phyloP scores from a whole-genome alignment of 1,284 basidiomycete species.

The Cronartium quercuum region DNA sequence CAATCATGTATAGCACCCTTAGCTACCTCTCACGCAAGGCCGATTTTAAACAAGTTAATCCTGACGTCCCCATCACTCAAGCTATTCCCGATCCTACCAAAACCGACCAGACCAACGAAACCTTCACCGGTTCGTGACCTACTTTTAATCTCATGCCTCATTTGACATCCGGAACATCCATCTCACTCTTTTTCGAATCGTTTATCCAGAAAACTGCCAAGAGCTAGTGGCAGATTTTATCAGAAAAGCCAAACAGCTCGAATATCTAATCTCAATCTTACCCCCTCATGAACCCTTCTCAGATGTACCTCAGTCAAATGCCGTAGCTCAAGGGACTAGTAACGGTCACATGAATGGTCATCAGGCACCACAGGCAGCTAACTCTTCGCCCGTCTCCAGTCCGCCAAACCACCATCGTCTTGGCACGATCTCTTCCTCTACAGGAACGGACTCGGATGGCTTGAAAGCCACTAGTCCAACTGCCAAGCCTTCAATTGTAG shows the following conservation, averaged over 20 bases:
- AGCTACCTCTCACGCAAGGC: slow-evolving; percentile 34
- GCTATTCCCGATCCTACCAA: slow-evolving; percentile 18
- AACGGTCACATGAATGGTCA: not conserved
- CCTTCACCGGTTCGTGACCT: not conserved
- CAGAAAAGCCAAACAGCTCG: slow-evolving; percentile 32
- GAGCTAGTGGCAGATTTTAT: slow-evolving; percentile 29
- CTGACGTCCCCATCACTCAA: slow-evolving; percentile 34
- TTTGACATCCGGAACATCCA: not conserved
- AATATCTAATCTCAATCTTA: slow-evolving; percentile 32
- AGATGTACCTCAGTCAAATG: not conserved
- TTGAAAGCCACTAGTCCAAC: not conserved
- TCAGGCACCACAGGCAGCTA: not conserved
- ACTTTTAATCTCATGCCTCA: not conserved
- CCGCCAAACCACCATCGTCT: not conserved
- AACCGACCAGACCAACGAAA: not conserved
- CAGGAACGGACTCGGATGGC: not conserved
- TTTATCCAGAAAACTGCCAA: slow-evolving; percentile 23
- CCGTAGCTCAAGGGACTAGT: not conserved
- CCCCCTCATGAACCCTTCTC: slow-evolving; percentile 11
- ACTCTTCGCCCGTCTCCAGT: not conserved
- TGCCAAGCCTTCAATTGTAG: not conserved
- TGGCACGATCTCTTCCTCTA: not conserved
- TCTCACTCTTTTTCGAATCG: not conserved
- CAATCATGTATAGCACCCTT: slow-evolving; percentile 37
- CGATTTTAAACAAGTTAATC: slow-evolving; percentile 32